Evolutionary conservation across 495 filamentous ascomycete species (phyloP).

Genomic region (Aspergillus homomorphus): DNA sequence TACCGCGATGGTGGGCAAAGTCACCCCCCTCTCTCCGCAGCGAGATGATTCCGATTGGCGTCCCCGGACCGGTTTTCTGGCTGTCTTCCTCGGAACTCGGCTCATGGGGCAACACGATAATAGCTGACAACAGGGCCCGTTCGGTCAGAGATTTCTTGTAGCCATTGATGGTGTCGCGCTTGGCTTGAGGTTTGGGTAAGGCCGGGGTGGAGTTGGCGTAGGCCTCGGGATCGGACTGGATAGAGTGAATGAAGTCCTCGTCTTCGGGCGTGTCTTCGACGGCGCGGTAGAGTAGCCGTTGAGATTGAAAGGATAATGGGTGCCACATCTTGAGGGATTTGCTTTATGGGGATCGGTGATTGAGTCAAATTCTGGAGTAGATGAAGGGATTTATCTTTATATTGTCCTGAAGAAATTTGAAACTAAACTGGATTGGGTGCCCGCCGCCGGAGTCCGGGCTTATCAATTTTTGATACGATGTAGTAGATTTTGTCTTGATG

Average conservation of each 20-base stretch:
- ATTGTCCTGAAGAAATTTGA: too few relatives aligned
- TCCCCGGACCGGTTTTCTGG: background rate
- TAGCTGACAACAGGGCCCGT: background rate
- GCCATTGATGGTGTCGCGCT: background rate
- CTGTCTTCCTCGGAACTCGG: background rate
- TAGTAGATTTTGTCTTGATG: too few relatives aligned
- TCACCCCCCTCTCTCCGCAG: background rate
- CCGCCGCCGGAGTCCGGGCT: too few relatives aligned
- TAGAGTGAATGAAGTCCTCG: background rate
- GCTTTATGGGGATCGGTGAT: too few relatives aligned
- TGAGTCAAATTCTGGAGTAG: too few relatives aligned
- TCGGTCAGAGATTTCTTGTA: background rate
- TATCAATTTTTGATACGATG: too few relatives aligned
- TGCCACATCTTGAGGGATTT: background rate
- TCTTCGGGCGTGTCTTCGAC: background rate
- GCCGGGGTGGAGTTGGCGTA: constrained; percentile 3
- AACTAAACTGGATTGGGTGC: too few relatives aligned
- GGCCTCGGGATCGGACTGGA: background rate
- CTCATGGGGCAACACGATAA: background rate
- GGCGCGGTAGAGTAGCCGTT: background rate
- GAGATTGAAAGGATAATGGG: background rate
- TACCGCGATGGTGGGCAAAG: constrained; percentile 38
- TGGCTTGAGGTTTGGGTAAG: background rate
- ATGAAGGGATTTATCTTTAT: too few relatives aligned
- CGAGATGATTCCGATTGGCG: background rate